These are phyloP conservation scores for Earliella scabrosa DNA, from an alignment of 1,284 basidiomycete genomes.

Conservation along the genomic window DNA sequence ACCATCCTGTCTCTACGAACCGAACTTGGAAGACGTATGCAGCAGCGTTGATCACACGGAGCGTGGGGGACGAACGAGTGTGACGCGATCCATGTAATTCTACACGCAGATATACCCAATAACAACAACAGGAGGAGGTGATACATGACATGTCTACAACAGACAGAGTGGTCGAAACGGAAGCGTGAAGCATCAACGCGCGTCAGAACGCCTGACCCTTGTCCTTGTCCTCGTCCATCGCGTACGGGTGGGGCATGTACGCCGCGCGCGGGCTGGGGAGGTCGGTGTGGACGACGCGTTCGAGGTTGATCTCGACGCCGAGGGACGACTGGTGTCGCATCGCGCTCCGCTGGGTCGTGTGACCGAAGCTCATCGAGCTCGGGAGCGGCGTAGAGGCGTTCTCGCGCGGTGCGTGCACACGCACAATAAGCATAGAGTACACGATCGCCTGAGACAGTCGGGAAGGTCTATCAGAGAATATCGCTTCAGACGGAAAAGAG, in stretches of 20 bases:
- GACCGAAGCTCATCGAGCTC: neutral
- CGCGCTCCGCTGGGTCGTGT: neutral
- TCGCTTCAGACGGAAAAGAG: no score
- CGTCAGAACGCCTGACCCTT: neutral
- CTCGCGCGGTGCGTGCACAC: neutral
- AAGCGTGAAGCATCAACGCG: neutral
- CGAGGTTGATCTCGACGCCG: constrained; percentile 5
- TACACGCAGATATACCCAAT: neutral
- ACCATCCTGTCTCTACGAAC: no score
- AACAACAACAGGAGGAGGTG: neutral
- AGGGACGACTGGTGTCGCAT: neutral
- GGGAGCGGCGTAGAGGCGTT: neutral
- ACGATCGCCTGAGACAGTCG: neutral
- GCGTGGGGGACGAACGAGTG: neutral
- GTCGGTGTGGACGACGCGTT: constrained; percentile 2
- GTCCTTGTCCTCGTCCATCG: neutral
- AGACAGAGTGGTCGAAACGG: neutral
- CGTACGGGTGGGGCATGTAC: neutral
- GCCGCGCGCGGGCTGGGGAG: neutral
- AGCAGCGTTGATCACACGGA: no score
- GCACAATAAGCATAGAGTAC: constrained; percentile 9
- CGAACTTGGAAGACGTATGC: no score
- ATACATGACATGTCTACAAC: neutral
- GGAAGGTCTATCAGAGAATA: neutral
- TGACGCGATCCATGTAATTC: neutral